Conservation (phyloP, 805 yeast species). For the Candida dajiaensis region DNA sequence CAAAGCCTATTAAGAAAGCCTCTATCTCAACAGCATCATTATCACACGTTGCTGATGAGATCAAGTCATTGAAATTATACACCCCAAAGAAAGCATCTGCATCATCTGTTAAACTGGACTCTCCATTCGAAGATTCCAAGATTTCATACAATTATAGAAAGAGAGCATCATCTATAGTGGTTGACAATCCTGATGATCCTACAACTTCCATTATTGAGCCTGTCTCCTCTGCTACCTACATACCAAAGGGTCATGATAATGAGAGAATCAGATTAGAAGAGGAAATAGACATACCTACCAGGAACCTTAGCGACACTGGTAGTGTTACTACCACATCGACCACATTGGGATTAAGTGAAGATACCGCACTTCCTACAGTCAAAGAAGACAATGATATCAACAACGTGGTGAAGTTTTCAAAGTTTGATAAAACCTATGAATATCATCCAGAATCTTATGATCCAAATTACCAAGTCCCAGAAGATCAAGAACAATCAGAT, state of each 20-base stretch:
- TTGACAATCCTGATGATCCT: slow-evolving; percentile 1
- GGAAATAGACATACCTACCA: slow-evolving; percentile 6
- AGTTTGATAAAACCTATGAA: slow-evolving; percentile 8
- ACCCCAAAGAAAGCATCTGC: background rate
- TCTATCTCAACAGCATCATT: background rate
- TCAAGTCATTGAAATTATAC: slow-evolving; percentile 3
- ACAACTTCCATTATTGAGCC: slow-evolving; percentile 39
- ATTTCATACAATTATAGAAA: slow-evolving; percentile 1
- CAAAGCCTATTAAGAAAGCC: background rate
- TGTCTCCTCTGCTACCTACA: slow-evolving; percentile 63
- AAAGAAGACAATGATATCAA: background rate
- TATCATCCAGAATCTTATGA: slow-evolving; percentile 2
- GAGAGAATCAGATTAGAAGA: slow-evolving; percentile 13
- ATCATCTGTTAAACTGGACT: slow-evolving; percentile 2
- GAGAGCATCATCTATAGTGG: slow-evolving; percentile 8
- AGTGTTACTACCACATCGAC: slow-evolving; percentile 3
- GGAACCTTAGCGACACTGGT: background rate
- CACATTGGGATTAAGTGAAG: background rate
- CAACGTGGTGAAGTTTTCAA: slow-evolving; percentile 11
- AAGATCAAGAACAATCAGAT: background rate
- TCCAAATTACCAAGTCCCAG: slow-evolving; percentile 4
- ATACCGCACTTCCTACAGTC: background rate
- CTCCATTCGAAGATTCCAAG: slow-evolving; percentile 7
- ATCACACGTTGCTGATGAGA: background rate
- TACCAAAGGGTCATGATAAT: slow-evolving; percentile 51